Evolutionary conservation across 176 grass and related monocot genomes (phyloP), one percentile per base, ranked within the genome.

Genomic region (Chloris gayana): DNA sequence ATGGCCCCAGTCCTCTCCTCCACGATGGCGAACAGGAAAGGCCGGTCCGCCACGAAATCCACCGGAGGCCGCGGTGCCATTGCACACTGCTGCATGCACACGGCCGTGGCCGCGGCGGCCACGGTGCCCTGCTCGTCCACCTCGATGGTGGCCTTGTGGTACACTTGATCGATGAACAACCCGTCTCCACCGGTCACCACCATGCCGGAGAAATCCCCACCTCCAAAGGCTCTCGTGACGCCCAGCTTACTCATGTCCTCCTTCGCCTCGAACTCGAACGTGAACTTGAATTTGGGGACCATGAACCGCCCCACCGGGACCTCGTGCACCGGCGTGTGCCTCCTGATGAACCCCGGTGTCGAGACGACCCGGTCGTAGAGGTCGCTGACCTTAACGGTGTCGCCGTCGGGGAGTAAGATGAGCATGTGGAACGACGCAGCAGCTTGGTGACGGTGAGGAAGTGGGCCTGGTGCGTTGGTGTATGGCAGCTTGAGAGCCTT

Each of bases 251-350:
- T 0, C 15, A 88, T 73, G 5, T 83, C 80, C 0, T 35, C 29
- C 37, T 37, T 53, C 41, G 41, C 51, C 61, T 88, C 80, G 24
- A 88, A 79, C 75, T 88, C 27, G 73, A 77, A 88, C 35, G 80
- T 67, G 74, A 88, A 88, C 74, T 60, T 88, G 86, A 83, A 88
- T 60, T 72, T 51, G 49, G 86, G 80, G 15, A 79, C 68, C 80
- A 79, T 79, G 80, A 83, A 73, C 80, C 37, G 15, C 27, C 86
- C 60, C 0, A 77, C 80, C 0, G 46, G 67, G 2, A 60, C 74
- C 75, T 68, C 29, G 26, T 18, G 14, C 29, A 64, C 29, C 1
- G 61, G 29, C 61, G 14, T 64, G 27, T 64, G 66, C 6, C 34
- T 31, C 54, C 7, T 38, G 39, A 84, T 30, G 74, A 77, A 84